Percentiles rank a stretch among this genome's conserved stretches.
phyloP scores from a whole-genome alignment of 2,329 filamentous ascomycete species.

The Beauveria brongniartii region DNA sequence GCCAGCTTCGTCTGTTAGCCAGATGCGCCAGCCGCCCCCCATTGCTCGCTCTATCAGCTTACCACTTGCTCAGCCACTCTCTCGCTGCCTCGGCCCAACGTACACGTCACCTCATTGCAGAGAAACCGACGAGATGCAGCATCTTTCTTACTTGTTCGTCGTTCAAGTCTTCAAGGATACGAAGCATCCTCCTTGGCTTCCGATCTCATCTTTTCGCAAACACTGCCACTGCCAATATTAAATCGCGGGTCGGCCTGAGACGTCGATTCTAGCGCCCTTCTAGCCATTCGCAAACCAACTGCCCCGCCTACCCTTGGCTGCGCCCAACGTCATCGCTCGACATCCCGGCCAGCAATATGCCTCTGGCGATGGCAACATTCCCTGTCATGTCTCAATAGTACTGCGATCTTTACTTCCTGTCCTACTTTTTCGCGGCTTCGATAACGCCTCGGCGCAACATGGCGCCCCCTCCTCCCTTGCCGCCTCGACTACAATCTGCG shows the following conservation, averaged over 20 bases:
- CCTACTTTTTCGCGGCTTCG: neutral
- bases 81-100: neutral
- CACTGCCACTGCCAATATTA: neutral
- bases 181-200: neutral
- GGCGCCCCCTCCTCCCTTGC: constrained; percentile 1
- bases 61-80: neutral
- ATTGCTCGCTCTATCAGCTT: neutral
- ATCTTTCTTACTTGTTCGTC: neutral
- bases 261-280: neutral
- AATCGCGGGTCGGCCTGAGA: neutral
- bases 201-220: neutral
- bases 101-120: neutral
- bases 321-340: neutral
- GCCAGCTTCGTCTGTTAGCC: neutral
- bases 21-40: neutral
- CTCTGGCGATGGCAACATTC: neutral
- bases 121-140: neutral
- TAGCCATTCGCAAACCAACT: neutral
- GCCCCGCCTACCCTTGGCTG: neutral
- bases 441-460: neutral
- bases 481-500: neutral
- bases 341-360: neutral
- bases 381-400: neutral
- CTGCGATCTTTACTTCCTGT: neutral
- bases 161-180: neutral